Evolutionary conservation across 2,329 filamentous ascomycete species (phyloP), one percentile per base, ranked within the genome.

Genomic region (Stagonosporopsis rhizophila): DNA sequence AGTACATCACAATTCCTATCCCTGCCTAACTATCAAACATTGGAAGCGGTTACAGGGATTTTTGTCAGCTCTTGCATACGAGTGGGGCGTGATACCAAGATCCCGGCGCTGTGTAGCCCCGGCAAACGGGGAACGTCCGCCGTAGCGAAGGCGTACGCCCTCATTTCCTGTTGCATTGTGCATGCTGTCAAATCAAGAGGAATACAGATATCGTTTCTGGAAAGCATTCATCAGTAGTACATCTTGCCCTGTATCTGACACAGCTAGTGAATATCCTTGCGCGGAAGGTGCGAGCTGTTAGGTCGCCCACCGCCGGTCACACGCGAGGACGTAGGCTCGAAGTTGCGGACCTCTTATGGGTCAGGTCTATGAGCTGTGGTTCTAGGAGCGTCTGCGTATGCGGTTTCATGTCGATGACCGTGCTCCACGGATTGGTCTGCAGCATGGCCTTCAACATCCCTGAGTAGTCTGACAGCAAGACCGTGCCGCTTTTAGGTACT

Each of bases 381-480:
- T 67, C 60, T 56, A 64, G 63, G 67, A 66, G 27, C 19, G 28
- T 47, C 41, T 47, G 23, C 39, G 51, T 55, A 32, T 19, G 25
- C 25, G n/a, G 35, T 17, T 46, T 40, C 64, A 55, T 53, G 52
- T 41, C 39, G 55, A 22, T 34, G 51, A 34, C 54, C 60, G 59
- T 59, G 61, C 62, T 44, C 65, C 17, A 49, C 23, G 56, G 37
- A 51, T 62, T 37, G 38, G 57, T 55, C 61, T 66, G 62, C 61
- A 65, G 61, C 55, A 59, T 66, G 59, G 59, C 41, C 44, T 58
- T 60, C 57, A 56, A 44, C 19, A 30, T 42, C 56, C 65, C 55
- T 53, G 58, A 61, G 70, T 66, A 68, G 70, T 71, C 66, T 64
- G 54, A 59, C 58, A 68, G 59, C 70, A 60, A 73, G 67, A 71